These are phyloP conservation scores for Spinellus fusiger DNA, from an alignment of 192 early-diverging fungal species.

Conservation along the genomic window DNA sequence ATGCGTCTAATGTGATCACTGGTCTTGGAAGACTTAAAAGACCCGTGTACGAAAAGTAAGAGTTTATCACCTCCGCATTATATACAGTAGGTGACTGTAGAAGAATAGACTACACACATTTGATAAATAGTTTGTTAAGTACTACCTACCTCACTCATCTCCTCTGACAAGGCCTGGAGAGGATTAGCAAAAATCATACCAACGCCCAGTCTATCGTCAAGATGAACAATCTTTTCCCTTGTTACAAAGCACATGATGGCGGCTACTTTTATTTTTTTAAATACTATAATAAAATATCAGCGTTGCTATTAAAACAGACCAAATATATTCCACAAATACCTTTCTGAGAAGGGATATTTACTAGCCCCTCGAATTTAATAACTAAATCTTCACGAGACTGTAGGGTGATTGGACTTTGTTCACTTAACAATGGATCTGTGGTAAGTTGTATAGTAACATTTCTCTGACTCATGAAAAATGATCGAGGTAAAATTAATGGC, in stretches of 20 bases:
- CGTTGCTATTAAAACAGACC: background rate
- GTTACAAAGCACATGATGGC: constrained; percentile 19
- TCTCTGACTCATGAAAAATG: constrained; percentile 13
- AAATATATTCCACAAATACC: background rate
- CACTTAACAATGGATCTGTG: constrained; percentile 11
- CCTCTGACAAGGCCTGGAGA: background rate
- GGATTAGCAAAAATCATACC: constrained; percentile 23
- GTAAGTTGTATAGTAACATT: constrained; percentile 19
- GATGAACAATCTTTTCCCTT: constrained; percentile 7
- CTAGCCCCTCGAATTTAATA: constrained; percentile 19
- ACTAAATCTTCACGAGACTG: constrained; percentile 13
- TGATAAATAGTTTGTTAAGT: background rate
- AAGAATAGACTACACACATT: constrained; percentile 1
- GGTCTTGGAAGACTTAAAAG: constrained; percentile 6
- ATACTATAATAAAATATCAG: background rate
- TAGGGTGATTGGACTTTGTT: constrained; percentile 8
- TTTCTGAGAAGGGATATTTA: background rate
- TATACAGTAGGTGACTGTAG: constrained; percentile 18
- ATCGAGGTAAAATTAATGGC: constrained; percentile 13
- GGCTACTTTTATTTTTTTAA: constrained; percentile 4
- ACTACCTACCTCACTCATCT: constrained; percentile 4
- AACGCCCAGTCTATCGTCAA: constrained; percentile 16
- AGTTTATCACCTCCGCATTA: constrained; percentile 6
- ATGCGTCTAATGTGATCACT: background rate
- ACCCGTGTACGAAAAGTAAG: constrained; percentile 19